phyloP scores from a whole-genome alignment of 257 asterid genomes.

The Nyctanthes arbortristis region DNA sequence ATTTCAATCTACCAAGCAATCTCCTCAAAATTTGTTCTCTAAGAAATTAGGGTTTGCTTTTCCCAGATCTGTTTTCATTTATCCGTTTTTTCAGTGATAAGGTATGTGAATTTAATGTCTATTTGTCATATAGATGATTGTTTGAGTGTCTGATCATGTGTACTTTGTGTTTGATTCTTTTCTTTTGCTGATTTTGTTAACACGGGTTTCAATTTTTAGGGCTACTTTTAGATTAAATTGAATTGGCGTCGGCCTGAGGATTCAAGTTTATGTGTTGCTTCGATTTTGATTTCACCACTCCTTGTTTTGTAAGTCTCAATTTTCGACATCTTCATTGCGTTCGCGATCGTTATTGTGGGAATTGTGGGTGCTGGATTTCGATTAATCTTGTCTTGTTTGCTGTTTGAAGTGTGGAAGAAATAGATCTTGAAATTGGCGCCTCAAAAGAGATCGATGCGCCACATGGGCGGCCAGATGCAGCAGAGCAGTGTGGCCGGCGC shows the following conservation, averaged over 20 bases:
- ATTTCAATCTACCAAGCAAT: constrained; percentile 51
- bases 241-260: constrained; percentile 28
- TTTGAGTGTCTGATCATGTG: constrained; percentile 10
- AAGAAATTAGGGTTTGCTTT: constrained; percentile 24
- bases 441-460: constrained; percentile 94
- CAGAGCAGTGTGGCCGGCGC: constrained; percentile 88
- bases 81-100: constrained; percentile 37
- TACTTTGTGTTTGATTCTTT: constrained; percentile 1
- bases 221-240: constrained; percentile 19
- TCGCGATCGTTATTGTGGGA: constrained; percentile 10
- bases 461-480: constrained; percentile 99
- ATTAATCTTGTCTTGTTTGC: constrained; percentile 12
- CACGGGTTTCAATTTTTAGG: constrained; percentile 5
- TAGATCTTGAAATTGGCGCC: constrained; percentile 98
- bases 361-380: background rate
- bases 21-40: constrained; percentile 22
- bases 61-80: constrained; percentile 49
- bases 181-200: constrained; percentile 17
- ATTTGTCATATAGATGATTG: background rate
- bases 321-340: constrained; percentile 9
- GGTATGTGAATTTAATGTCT: constrained; percentile 9
- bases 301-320: constrained; percentile 21
- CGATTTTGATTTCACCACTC: constrained; percentile 20
- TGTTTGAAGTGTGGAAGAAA: constrained; percentile 46
- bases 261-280: constrained; percentile 37